Base-by-base conservation (phyloP, 139 green algal genomes). In the Yamagishiella unicocca region DNA sequence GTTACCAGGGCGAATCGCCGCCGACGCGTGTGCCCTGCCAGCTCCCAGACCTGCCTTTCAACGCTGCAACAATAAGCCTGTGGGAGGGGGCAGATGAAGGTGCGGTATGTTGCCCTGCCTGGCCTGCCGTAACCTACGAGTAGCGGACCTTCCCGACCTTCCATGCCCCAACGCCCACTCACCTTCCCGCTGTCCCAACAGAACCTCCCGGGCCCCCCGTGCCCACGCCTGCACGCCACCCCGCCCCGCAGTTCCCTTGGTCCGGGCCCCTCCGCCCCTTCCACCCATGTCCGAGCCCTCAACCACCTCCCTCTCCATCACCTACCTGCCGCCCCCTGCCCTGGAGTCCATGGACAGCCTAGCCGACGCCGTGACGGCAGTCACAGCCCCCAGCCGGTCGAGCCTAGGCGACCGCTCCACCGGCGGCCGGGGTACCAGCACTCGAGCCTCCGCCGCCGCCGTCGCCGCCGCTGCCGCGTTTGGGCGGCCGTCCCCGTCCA, bases 251-350 rank as follows among this genome's bases (percentile, higher is more conserved):
- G n/a, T n/a, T n/a, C n/a, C n/a, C n/a, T n/a, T n/a, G n/a, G n/a
- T n/a, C n/a, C n/a, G n/a, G n/a, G n/a, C n/a, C n/a, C n/a, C n/a
- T n/a, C n/a, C n/a, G n/a, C n/a, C n/a, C n/a, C n/a, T n/a, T 12
- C 12, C 50, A 61, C 50, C 50, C 12, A 17, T 17, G 50, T 62
- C 40, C 37, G 72, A 62, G 45, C 72, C 72, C n/a, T 80, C 72
- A 10, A 80, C 43, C n/a, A 40, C 43, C 42, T 80, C 72, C 43
- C 72, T 80, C 72, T 62, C 43, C 72, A 64, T 55, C 38, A 55
- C 70, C 70, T 37, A 55, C 38, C 7, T 78, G 70, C 22, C 70
- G 33, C 29, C 66, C 17, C 33, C 21, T 27, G 37, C 45, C 66
- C 33, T 46, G 31, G 66, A 46, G 66, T 33, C 21, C 31, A 2